Evolutionary conservation across 352 stramenopile genomes (phyloP).

Genomic region (Elongisporangium senticosum): DNA sequence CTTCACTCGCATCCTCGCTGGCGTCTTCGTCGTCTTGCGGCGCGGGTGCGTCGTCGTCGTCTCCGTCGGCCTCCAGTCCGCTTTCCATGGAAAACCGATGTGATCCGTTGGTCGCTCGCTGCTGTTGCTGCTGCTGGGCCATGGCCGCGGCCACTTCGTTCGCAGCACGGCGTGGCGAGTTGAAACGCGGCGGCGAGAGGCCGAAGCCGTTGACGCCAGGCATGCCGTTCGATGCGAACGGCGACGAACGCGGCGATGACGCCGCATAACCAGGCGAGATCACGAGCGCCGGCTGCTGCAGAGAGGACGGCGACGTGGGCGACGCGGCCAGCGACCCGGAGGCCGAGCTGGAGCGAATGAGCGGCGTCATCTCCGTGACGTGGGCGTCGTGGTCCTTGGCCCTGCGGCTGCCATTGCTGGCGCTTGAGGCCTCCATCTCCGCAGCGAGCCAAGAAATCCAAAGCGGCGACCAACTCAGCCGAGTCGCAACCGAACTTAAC

Average conservation of each 20-base stretch:
- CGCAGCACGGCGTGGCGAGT: not conserved
- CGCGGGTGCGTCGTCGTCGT: constrained; percentile 11
- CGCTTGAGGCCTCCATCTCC: constrained; percentile 1
- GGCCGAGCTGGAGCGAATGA: constrained; percentile 30
- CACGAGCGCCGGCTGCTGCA: constrained; percentile 7
- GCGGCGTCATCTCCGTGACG: constrained; percentile 48
- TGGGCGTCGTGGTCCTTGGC: constrained; percentile 7
- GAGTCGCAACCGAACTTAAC: not conserved
- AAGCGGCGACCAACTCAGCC: not conserved
- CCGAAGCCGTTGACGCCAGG: not conserved
- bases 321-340: constrained; percentile 1
- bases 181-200: not conserved
- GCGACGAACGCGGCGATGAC: constrained; percentile 31
- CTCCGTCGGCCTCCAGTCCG: constrained; percentile 1
- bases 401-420: constrained; percentile 5
- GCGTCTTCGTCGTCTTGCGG: constrained; percentile 15
- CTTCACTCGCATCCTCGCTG: constrained; percentile 8
- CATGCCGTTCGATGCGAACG: constrained; percentile 8
- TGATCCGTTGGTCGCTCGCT: not conserved
- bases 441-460: not conserved
- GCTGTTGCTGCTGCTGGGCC: not conserved
- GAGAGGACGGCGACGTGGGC: constrained; percentile 2
- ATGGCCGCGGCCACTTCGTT: not conserved
- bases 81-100: not conserved
- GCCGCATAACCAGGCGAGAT: constrained; percentile 43